Conservation (phyloP, 768 basidiomycete genomes). For the Tulasnella calospora region DNA sequence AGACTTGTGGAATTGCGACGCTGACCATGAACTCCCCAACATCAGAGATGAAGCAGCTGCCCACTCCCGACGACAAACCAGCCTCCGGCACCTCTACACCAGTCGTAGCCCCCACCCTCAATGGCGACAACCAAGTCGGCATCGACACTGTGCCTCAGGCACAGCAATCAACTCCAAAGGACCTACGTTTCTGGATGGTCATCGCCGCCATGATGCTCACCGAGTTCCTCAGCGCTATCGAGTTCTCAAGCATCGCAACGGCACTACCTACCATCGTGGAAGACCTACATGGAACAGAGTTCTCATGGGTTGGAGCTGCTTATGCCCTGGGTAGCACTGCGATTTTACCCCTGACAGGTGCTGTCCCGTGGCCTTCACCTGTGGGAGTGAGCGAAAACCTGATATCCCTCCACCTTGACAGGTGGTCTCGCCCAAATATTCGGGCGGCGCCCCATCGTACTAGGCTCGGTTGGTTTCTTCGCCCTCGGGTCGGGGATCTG, state of each 20-base stretch:
- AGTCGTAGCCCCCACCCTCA: not conserved
- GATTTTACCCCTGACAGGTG: constrained; percentile 41
- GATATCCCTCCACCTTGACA: not conserved
- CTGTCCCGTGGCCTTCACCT: constrained; percentile 32
- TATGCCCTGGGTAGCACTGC: constrained; percentile 45
- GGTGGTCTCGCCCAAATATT: constrained; percentile 36
- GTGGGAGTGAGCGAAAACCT: not conserved
- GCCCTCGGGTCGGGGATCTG: constrained; percentile 44
- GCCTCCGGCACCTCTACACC: not conserved
- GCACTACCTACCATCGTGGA: constrained; percentile 44
- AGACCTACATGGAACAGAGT: constrained; percentile 40
- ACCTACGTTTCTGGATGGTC: not conserved
- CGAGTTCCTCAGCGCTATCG: not conserved
- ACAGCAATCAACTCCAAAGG: not conserved
- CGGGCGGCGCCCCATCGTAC: constrained; percentile 39
- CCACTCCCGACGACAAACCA: not conserved
- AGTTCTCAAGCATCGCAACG: constrained; percentile 38
- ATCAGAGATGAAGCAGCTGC: not conserved
- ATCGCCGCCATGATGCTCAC: not conserved
- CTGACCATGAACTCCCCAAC: not conserved
- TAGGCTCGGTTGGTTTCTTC: constrained; percentile 38
- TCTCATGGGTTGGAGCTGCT: constrained; percentile 46
- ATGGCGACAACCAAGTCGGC: not conserved
- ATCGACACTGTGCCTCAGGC: not conserved
- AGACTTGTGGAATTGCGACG: not conserved